Evolutionary conservation across 352 stramenopile genomes (phyloP).

Genomic region (Globisporangium solare): DNA sequence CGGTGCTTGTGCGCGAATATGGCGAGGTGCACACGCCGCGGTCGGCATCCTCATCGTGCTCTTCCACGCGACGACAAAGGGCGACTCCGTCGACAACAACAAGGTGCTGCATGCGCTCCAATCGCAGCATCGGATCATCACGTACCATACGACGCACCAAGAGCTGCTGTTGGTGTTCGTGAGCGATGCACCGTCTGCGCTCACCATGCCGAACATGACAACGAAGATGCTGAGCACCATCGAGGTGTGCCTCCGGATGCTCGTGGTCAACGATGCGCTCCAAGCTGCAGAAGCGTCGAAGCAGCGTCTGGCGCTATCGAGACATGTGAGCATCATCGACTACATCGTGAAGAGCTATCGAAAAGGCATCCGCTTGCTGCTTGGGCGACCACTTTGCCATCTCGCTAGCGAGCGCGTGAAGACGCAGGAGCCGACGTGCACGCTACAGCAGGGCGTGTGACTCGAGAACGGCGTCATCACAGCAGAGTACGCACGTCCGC

Average conservation of each 20-base stretch:
- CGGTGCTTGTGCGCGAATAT: conserved; percentile 43
- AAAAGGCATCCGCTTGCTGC: conserved; percentile 21
- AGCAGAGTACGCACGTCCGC: neutral
- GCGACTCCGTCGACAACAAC: neutral
- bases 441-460: conserved; percentile 7
- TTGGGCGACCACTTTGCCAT: conserved; percentile 19
- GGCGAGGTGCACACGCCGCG: conserved; percentile 27
- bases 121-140: conserved; percentile 24
- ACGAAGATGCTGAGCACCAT: conserved; percentile 29
- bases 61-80: conserved; percentile 35
- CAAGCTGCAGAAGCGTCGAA: conserved; percentile 27
- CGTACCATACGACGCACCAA: conserved; percentile 25
- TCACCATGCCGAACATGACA: neutral
- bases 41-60: conserved; percentile 45
- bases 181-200: conserved; percentile 11
- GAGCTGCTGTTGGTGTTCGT: conserved; percentile 33
- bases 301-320: conserved; percentile 25
- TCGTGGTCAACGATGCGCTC: conserved; percentile 19
- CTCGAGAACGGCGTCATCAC: conserved; percentile 2
- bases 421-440: neutral
- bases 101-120: conserved; percentile 22
- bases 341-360: conserved; percentile 20
- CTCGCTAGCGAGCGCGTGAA: neutral
- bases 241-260: conserved; percentile 15
- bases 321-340: conserved; percentile 30